Evolutionary conservation across 805 yeast genomes (phyloP).

Genomic region (Starmerella geochares): DNA sequence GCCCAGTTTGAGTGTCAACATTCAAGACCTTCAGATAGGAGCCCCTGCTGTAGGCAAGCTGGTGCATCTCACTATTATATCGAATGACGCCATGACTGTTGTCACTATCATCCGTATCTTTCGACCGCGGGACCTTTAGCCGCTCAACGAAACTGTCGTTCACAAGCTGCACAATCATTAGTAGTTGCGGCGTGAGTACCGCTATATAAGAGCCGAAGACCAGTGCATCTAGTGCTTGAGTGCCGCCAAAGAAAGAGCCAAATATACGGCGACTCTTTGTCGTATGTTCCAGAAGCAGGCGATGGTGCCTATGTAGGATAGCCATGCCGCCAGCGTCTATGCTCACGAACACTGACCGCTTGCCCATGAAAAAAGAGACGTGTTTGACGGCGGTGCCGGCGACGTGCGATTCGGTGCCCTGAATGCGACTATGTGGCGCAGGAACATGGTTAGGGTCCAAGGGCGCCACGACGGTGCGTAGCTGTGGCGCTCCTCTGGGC

Average conservation of each 20-base stretch:
- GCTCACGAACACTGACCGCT: slow-evolving; percentile 48
- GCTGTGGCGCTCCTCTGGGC: background rate
- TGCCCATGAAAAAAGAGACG: slow-evolving; percentile 40
- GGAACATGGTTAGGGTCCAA: slow-evolving; percentile 28
- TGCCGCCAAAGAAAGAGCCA: slow-evolving; percentile 36
- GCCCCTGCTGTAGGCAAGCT: slow-evolving; percentile 62
- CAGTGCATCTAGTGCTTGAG: slow-evolving; percentile 11
- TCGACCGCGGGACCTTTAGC: slow-evolving; percentile 16
- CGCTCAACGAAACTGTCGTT: background rate
- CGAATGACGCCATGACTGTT: slow-evolving; percentile 34
- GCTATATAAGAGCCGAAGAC: background rate
- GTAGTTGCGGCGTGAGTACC: slow-evolving; percentile 9
- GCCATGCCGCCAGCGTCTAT: slow-evolving; percentile 50
- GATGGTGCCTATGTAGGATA: slow-evolving; percentile 52
- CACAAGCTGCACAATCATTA: slow-evolving; percentile 1
- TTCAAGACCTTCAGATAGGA: slow-evolving; percentile 44
- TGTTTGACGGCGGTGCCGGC: slow-evolving; percentile 36
- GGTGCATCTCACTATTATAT: slow-evolving; percentile 44
- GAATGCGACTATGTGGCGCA: slow-evolving; percentile 26
- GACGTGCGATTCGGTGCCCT: slow-evolving; percentile 34
- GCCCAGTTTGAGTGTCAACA: background rate
- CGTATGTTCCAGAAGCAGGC: slow-evolving; percentile 45
- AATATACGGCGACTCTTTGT: slow-evolving; percentile 41
- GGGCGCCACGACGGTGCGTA: slow-evolving; percentile 16
- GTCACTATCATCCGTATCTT: slow-evolving; percentile 21